A percentile compares a stretch with the other conserved stretches of the same genome.
phyloP scores from a whole-genome alignment of 2,329 filamentous ascomycete species.

The Penicillium corylophilum region DNA sequence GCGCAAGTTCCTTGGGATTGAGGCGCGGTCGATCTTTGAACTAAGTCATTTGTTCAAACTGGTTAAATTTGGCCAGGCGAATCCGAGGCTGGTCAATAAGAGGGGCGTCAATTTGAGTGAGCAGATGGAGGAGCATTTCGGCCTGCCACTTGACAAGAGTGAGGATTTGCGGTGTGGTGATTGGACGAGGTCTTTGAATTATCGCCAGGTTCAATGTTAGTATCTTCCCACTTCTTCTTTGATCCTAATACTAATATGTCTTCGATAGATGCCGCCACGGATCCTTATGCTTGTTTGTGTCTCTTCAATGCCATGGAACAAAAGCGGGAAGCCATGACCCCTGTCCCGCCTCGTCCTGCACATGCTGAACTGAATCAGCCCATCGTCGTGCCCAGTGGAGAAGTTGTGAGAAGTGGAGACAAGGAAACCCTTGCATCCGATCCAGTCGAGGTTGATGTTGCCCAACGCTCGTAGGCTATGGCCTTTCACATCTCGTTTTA shows the following conservation, averaged over 20 bases:
- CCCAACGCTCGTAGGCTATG: conserved; percentile 5
- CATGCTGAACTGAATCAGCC: conserved; percentile 66
- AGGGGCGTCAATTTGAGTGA: conserved; percentile 63
- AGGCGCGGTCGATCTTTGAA: conserved; percentile 70
- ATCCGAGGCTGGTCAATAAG: conserved; percentile 63
- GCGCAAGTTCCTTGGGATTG: conserved; percentile 62
- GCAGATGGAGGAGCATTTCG: conserved; percentile 69
- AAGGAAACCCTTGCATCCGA: conserved; percentile 5
- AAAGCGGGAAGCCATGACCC: conserved; percentile 64
- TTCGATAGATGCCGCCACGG: conserved; percentile 69
- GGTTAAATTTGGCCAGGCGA: conserved; percentile 63
- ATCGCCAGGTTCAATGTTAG: conserved; percentile 70
- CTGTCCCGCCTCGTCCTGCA: conserved; percentile 68
- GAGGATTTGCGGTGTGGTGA: conserved; percentile 67
- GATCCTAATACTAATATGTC: background rate
- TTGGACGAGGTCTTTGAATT: conserved; percentile 65
- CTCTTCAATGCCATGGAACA: conserved; percentile 71
- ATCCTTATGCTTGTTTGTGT: conserved; percentile 76
- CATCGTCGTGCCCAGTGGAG: conserved; percentile 56
- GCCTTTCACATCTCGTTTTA: background rate
- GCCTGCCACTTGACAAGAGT: conserved; percentile 74
- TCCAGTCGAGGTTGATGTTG: conserved; percentile 13
- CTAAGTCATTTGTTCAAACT: conserved; percentile 79
- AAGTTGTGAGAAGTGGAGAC: conserved; percentile 7
- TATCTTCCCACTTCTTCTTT: background rate